Conservation (phyloP, 768 basidiomycete genomes). For the Mycena rosella region DNA sequence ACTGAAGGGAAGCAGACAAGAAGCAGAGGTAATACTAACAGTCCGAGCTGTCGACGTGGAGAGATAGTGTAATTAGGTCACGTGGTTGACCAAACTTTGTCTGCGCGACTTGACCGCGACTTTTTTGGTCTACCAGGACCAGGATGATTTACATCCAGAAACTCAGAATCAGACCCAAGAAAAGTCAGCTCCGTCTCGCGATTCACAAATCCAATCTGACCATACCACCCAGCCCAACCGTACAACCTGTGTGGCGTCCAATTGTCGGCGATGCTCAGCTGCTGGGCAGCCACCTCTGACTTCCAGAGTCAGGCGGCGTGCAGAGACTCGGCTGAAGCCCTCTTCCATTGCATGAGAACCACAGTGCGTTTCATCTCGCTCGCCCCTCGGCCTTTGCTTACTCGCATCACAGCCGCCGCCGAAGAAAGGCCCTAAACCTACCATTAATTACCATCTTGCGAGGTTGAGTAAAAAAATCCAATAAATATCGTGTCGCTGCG, state of each 20-base stretch:
- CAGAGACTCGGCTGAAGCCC: slow-evolving; percentile 65
- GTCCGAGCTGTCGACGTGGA: slow-evolving; percentile 23
- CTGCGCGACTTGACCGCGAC: too few relatives aligned
- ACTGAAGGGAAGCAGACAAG: not conserved
- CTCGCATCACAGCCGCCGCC: slow-evolving; percentile 67
- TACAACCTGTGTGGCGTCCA: slow-evolving; percentile 74
- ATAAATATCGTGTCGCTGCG: slow-evolving; percentile 52
- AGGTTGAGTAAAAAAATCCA: slow-evolving; percentile 81
- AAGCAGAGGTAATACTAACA: too few relatives aligned
- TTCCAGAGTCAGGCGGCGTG: slow-evolving; percentile 67
- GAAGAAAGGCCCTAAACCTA: slow-evolving; percentile 76
- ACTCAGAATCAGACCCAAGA: slow-evolving; percentile 83
- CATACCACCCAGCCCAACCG: slow-evolving; percentile 52
- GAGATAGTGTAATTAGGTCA: slow-evolving; percentile 11
- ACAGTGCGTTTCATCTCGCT: slow-evolving; percentile 67
- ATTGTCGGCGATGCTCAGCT: slow-evolving; percentile 84
- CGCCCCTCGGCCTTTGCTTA: slow-evolving; percentile 12
- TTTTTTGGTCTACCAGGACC: not conserved
- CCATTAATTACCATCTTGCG: slow-evolving; percentile 92
- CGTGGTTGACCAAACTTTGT: not conserved
- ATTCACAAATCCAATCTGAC: not conserved
- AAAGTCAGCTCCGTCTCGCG: slow-evolving; percentile 59
- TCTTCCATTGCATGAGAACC: slow-evolving; percentile 89
- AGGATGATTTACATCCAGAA: slow-evolving; percentile 80
- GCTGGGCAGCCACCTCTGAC: slow-evolving; percentile 86